These are phyloP conservation scores for Mixia osmundae DNA, from an alignment of 1,284 basidiomycete species.

Conservation along the genomic window DNA sequence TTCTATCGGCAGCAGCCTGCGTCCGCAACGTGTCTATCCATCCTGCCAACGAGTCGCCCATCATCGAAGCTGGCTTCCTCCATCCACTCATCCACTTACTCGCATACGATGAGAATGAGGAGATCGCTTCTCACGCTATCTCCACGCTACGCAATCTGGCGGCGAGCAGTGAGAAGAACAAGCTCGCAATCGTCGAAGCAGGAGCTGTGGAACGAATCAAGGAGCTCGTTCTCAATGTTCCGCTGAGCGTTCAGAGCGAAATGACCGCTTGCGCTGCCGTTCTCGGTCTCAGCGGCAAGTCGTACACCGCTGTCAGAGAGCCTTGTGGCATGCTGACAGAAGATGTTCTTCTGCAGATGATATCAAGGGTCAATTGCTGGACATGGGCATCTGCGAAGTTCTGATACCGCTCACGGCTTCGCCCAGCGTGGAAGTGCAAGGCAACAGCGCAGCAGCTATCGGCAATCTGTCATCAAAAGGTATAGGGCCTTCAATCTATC, in stretches of 20 bases:
- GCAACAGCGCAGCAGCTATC: constrained; percentile 90
- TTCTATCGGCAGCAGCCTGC: constrained; percentile 92
- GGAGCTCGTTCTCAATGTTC: constrained; percentile 81
- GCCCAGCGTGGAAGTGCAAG: constrained; percentile 90
- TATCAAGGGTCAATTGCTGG: constrained; percentile 76
- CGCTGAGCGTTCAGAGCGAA: constrained; percentile 92
- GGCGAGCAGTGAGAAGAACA: constrained; percentile 94
- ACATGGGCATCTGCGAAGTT: constrained; percentile 97
- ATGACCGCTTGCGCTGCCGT: constrained; percentile 99
- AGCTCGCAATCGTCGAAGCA: constrained; percentile 90
- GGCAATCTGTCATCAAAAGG: constrained; percentile 94
- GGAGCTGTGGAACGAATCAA: constrained; percentile 97
- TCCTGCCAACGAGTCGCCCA: constrained; percentile 93
- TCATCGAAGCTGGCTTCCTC: constrained; percentile 94
- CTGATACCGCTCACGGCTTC: constrained; percentile 92
- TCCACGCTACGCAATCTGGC: constrained; percentile 91
- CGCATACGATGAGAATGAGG: constrained; percentile 96
- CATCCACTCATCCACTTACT: constrained; percentile 87
- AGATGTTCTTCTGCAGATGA: constrained; percentile 61
- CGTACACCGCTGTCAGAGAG: background rate
- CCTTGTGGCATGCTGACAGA: background rate
- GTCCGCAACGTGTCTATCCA: constrained; percentile 99
- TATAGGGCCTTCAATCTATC: constrained; percentile 17
- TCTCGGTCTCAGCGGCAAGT: constrained; percentile 60
- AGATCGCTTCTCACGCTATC: constrained; percentile 99